A percentile compares a stretch with the other conserved stretches of the same genome.
phyloP scores from a whole-genome alignment of 2,329 filamentous ascomycete species.

The Phialophora expanda region DNA sequence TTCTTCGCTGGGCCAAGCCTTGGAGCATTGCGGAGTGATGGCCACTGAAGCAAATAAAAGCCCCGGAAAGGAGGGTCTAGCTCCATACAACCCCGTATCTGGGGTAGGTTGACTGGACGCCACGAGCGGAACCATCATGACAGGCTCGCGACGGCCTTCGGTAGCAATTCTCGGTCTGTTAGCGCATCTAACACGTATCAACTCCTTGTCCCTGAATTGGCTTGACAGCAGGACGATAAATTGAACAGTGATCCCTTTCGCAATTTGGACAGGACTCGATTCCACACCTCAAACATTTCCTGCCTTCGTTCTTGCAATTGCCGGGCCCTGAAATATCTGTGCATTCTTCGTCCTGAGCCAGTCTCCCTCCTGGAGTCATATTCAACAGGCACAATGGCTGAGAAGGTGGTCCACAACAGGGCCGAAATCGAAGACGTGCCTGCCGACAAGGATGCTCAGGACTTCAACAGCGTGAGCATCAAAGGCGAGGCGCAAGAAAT shows the following conservation, averaged over 20 bases:
- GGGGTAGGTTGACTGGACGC: conserved; percentile 23
- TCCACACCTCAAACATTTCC: not conserved
- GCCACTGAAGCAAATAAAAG: not conserved
- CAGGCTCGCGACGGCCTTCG: not conserved
- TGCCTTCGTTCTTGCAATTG: not conserved
- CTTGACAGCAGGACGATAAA: conserved; percentile 10
- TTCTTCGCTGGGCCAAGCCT: conserved; percentile 9
- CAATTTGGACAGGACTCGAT: not conserved
- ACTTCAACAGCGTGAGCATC: conserved; percentile 24
- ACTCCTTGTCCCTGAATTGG: not conserved
- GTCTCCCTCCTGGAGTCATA: not conserved
- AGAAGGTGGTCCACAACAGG: conserved; percentile 19
- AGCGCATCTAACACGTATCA: not conserved
- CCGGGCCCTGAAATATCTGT: not conserved
- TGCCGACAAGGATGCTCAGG: conserved; percentile 20
- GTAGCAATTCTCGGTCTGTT: conserved; percentile 4
- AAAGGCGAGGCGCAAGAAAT: conserved; percentile 32
- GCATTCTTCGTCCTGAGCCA: not conserved
- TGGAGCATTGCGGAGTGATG: conserved; percentile 4
- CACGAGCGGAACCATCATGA: conserved; percentile 18
- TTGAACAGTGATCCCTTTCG: not conserved
- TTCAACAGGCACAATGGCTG: conserved; percentile 18
- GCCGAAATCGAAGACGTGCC: conserved; percentile 35
- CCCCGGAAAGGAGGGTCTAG: not conserved
- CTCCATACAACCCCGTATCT: conserved; percentile 11